Evolutionary conservation across 1,139 yeast genomes (phyloP).

Genomic region (Geotrichum aggregatum): DNA sequence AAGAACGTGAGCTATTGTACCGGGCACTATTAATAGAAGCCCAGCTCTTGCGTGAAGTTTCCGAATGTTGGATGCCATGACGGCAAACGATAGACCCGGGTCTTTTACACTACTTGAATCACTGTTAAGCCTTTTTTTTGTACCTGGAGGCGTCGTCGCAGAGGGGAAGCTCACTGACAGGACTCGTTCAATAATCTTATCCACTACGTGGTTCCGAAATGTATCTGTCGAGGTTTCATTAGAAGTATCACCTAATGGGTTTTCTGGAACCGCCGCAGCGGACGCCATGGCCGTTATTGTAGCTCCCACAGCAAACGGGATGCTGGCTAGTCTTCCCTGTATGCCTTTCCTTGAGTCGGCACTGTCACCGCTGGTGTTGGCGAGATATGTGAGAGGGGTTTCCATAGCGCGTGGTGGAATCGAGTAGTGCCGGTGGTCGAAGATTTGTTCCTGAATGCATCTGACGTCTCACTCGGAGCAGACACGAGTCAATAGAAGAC

Average conservation of each 20-base stretch:
- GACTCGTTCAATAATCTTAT: conserved; percentile 20
- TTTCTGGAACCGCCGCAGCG: too few relatives aligned
- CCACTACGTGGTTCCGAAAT: conserved; percentile 17
- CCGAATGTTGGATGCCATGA: conserved; percentile 20
- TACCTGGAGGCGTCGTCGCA: background rate
- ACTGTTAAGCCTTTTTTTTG: too few relatives aligned
- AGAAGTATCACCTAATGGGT: too few relatives aligned
- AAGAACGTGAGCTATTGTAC: conserved; percentile 14
- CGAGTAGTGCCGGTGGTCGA: too few relatives aligned
- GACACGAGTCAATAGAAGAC: too few relatives aligned
- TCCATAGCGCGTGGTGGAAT: too few relatives aligned
- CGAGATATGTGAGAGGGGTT: too few relatives aligned
- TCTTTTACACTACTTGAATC: background rate
- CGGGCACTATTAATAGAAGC: conserved; percentile 13
- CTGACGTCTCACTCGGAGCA: too few relatives aligned
- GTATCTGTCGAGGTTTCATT: background rate
- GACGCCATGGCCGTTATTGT: background rate
- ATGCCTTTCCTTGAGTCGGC: too few relatives aligned
- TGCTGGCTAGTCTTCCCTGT: background rate
- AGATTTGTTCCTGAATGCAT: too few relatives aligned
- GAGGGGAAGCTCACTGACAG: conserved; percentile 13
- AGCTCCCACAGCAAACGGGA: background rate
- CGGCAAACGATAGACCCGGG: conserved; percentile 21
- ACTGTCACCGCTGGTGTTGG: too few relatives aligned
- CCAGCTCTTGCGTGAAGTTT: conserved; percentile 19